A percentile compares a stretch with the other conserved stretches of the same genome.
These are phyloP conservation scores for Triticum timopheevii DNA, from an alignment of 176 grass and related monocot genomes.

Conservation along the genomic window DNA sequence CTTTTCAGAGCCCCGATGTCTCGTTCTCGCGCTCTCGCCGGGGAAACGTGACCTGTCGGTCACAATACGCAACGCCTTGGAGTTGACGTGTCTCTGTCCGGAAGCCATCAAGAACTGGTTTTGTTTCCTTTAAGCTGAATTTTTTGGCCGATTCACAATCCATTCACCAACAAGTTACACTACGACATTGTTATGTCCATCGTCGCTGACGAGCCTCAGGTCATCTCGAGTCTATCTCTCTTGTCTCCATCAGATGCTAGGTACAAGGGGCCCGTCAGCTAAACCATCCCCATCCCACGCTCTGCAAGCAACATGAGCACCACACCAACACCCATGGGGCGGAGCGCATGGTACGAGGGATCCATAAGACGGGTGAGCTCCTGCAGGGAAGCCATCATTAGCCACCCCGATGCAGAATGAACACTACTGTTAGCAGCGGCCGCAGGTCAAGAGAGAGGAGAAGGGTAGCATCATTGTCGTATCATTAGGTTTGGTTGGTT, in stretches of 20 bases:
- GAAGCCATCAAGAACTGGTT: background rate
- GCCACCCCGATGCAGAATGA: conserved; percentile 26
- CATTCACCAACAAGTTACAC: background rate
- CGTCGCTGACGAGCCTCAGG: background rate
- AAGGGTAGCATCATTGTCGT: background rate
- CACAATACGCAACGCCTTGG: background rate
- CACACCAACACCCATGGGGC: conserved; percentile 41
- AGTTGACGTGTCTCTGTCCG: background rate
- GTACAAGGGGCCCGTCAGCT: conserved; percentile 17
- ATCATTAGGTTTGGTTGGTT: background rate
- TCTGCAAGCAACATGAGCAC: conserved; percentile 53
- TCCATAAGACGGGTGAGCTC: conserved; percentile 9
- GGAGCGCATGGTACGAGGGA: background rate
- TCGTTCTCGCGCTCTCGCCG: background rate
- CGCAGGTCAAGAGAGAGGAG: background rate
- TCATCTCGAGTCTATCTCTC: background rate
- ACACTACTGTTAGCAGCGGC: conserved; percentile 14
- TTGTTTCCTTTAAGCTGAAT: background rate
- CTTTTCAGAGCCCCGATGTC: background rate
- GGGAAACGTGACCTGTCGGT: background rate
- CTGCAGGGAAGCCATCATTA: conserved; percentile 7
- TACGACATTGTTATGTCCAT: background rate
- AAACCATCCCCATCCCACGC: conserved; percentile 43
- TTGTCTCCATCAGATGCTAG: background rate
- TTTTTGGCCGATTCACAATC: background rate